Evolutionary conservation across 139 green algal species (phyloP), one percentile per base, ranked within the genome.

Genomic region (Volvox reticuliferus): DNA sequence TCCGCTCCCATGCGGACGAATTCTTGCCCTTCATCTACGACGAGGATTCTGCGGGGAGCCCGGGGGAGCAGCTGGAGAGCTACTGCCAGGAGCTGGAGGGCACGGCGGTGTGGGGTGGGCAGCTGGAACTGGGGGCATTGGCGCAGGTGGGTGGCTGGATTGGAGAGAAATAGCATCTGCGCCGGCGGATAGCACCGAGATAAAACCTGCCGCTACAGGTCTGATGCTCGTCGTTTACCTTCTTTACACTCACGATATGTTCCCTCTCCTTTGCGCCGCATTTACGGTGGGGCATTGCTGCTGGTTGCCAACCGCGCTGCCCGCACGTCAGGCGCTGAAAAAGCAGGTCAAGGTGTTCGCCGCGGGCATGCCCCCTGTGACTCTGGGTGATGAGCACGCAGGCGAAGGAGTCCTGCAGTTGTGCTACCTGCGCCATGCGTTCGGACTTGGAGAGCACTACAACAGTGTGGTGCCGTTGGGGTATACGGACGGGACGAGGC

Each of bases 371-470:
- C 93, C 96, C 24, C 62, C 91, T 28, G 84, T 99, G 21, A 94
- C 92, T 17, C 92, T 99, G 33, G 97, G 97, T 0, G 90, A 97
- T 50, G 95, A 98, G 65, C 96, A 94, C 91, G 69, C 85, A 20
- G 82, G 77, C 68, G 67, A 36, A 16, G 88, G 61, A 1, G 79
- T 93, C 62, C 84, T 99, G 79, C 87, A 92, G 71, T 73, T 99
- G 79, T 98, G 96, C 88, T 99, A 98, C 93, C 91, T 98, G 89
- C 93, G 94, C 65, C 98, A 99, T 87, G 97, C 97, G 9, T 99
- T 97, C 89, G 98, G 95, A 0, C 94, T 99, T 44, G 98, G 98
- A 0, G 97, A 99, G 93, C 98, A 99, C 91, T 99, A 99, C 93
- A 99, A 99, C 89, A 98, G 96, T 82, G 30, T 93, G 69, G 76